Percentiles rank a stretch among this genome's conserved stretches.
These are phyloP conservation scores for Clarireedia homoeocarpa DNA, from an alignment of 2,329 filamentous ascomycete species.

Conservation along the genomic window DNA sequence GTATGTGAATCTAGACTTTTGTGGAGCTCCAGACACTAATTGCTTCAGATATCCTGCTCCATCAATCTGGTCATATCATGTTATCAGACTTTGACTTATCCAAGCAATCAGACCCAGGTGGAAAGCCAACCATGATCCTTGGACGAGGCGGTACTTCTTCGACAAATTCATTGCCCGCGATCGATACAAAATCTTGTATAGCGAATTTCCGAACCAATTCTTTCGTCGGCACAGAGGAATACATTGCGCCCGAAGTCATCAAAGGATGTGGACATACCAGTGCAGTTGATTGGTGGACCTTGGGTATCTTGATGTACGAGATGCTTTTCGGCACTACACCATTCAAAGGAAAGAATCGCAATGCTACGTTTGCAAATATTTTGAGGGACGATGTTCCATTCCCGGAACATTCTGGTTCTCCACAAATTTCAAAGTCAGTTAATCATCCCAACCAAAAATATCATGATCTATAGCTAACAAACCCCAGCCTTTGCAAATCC, in stretches of 20 bases:
- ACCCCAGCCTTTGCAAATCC: slow-evolving; percentile 79
- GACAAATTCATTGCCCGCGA: slow-evolving; percentile 82
- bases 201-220: slow-evolving; percentile 97
- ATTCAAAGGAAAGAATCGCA: slow-evolving; percentile 98
- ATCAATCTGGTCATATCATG: slow-evolving; percentile 99
- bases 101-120: slow-evolving; percentile 93
- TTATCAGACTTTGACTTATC: slow-evolving; percentile 97
- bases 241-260: slow-evolving; percentile 97
- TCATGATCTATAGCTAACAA: slow-evolving; percentile 27
- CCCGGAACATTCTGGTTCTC: slow-evolving; percentile 76
- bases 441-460: not conserved
- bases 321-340: slow-evolving; percentile 98
- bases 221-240: slow-evolving; percentile 97
- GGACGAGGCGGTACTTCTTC: slow-evolving; percentile 69
- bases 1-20: slow-evolving; percentile 46
- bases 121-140: slow-evolving; percentile 96
- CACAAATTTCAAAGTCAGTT: slow-evolving; percentile 85
- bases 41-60: slow-evolving; percentile 76
- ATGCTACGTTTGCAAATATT: slow-evolving; percentile 97
- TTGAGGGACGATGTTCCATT: slow-evolving; percentile 92
- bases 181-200: slow-evolving; percentile 97
- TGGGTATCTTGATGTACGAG: slow-evolving; percentile 95
- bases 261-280: slow-evolving; percentile 98
- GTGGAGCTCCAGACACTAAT: slow-evolving; percentile 31
- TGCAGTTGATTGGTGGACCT: slow-evolving; percentile 98